Evolutionary conservation across 2,329 filamentous ascomycete genomes (phyloP).

Genomic region (Tolypocladium ovalisporum): DNA sequence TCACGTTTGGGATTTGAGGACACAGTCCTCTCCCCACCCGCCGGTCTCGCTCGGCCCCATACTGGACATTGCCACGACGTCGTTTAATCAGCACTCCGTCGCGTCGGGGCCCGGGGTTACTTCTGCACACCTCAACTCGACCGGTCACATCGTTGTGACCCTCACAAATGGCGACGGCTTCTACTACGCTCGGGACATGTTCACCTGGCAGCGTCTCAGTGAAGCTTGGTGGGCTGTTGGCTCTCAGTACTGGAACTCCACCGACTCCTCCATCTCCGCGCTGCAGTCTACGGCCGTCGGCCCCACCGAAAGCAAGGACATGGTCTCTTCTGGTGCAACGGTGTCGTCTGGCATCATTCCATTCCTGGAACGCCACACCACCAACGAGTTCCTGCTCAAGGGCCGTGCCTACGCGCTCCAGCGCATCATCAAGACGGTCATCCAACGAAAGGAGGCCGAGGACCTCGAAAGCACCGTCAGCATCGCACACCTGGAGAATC

Average conservation of each 20-base stretch:
- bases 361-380: slow-evolving; percentile 87
- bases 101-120: slow-evolving; percentile 77
- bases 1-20: slow-evolving; percentile 87
- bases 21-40: slow-evolving; percentile 73
- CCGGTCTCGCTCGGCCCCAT: slow-evolving; percentile 83
- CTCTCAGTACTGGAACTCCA: slow-evolving; percentile 98
- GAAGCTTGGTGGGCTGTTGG: slow-evolving; percentile 98
- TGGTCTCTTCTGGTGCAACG: slow-evolving; percentile 36
- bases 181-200: slow-evolving; percentile 76
- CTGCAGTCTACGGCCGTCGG: slow-evolving; percentile 62
- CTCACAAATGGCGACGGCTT: slow-evolving; percentile 93
- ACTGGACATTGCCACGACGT: slow-evolving; percentile 73
- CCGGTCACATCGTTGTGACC: slow-evolving; percentile 77
- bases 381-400: slow-evolving; percentile 81
- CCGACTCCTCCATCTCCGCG: slow-evolving; percentile 77
- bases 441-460: slow-evolving; percentile 85
- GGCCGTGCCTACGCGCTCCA: slow-evolving; percentile 87
- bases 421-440: slow-evolving; percentile 76
- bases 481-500: slow-evolving; percentile 90
- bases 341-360: slow-evolving; percentile 90
- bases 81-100: slow-evolving; percentile 63
- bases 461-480: slow-evolving; percentile 84
- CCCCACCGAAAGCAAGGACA: slow-evolving; percentile 32
- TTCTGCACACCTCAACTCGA: slow-evolving; percentile 81
- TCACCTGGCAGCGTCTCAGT: slow-evolving; percentile 87